phyloP scores from a whole-genome alignment of 208 protist species.

The Leishmania aethiopica region DNA sequence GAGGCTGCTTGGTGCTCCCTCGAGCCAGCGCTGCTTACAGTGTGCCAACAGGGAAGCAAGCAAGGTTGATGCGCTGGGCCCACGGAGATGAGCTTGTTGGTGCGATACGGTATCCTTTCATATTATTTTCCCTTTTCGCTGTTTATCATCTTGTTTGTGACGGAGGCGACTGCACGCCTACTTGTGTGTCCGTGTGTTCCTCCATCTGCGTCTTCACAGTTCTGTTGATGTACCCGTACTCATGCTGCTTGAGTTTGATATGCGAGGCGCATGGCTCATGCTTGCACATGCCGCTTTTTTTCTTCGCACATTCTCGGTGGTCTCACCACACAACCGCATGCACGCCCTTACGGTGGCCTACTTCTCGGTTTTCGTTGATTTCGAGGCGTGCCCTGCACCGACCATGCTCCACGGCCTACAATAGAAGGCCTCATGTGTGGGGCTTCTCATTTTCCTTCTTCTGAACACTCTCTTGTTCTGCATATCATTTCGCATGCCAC shows the following conservation, averaged over 20 bases:
- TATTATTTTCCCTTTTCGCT: too few relatives aligned
- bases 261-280: too few relatives aligned
- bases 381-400: background rate
- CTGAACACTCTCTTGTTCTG: background rate
- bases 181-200: background rate
- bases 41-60: too few relatives aligned
- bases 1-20: too few relatives aligned
- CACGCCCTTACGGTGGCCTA: background rate
- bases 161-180: too few relatives aligned
- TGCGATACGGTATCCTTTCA: too few relatives aligned
- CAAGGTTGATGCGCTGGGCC: too few relatives aligned
- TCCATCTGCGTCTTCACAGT: background rate
- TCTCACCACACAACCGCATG: background rate
- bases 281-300: background rate
- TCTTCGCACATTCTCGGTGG: background rate
- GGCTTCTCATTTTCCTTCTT: background rate
- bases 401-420: background rate
- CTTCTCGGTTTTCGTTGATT: background rate
- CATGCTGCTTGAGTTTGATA: background rate
- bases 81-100: too few relatives aligned
- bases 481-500: background rate
- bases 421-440: background rate
- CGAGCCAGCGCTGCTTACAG: too few relatives aligned
- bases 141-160: too few relatives aligned
- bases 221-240: background rate